Percentiles rank a stretch among this genome's conserved stretches.
Conservation (phyloP, 768 basidiomycete species). For the Tulasnella sp. region DNA sequence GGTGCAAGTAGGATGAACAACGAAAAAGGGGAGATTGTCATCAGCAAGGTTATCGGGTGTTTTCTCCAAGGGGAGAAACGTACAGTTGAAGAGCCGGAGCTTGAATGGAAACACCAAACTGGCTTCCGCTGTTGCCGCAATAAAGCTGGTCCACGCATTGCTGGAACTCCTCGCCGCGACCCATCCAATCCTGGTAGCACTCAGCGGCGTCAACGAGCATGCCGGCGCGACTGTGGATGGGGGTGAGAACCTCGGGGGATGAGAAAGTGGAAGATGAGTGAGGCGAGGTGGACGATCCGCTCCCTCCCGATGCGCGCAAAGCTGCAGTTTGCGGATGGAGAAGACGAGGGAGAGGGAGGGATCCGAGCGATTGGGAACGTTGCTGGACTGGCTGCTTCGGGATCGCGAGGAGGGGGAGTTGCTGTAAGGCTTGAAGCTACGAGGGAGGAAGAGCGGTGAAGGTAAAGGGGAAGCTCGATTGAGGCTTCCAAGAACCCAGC, state of each 20-base stretch:
- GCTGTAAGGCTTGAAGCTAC: neutral
- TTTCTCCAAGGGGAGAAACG: neutral
- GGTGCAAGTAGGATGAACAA: constrained; percentile 1
- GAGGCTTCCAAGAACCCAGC: constrained; percentile 9
- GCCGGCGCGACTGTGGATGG: constrained; percentile 13
- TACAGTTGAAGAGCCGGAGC: neutral
- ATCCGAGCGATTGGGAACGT: neutral
- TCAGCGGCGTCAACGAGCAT: constrained; percentile 16
- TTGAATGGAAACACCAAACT: neutral
- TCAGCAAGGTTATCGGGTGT: neutral
- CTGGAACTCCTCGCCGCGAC: neutral
- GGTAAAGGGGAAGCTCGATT: constrained; percentile 6
- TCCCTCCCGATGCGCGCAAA: constrained; percentile 1
- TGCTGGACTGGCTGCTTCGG: neutral
- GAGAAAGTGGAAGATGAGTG: constrained; percentile 15
- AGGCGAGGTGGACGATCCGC: constrained; percentile 12
- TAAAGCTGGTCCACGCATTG: neutral
- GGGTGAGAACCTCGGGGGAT: constrained; percentile 19
- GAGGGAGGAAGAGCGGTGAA: neutral
- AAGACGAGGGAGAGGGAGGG: neutral
- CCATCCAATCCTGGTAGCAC: neutral
- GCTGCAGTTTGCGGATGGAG: constrained; percentile 23
- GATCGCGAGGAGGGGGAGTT: neutral
- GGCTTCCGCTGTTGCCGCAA: neutral
- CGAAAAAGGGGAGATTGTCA: neutral